Evolutionary conservation across 495 filamentous ascomycete species (phyloP), one percentile per base, ranked within the genome.

Genomic region (Xylaria scruposa): DNA sequence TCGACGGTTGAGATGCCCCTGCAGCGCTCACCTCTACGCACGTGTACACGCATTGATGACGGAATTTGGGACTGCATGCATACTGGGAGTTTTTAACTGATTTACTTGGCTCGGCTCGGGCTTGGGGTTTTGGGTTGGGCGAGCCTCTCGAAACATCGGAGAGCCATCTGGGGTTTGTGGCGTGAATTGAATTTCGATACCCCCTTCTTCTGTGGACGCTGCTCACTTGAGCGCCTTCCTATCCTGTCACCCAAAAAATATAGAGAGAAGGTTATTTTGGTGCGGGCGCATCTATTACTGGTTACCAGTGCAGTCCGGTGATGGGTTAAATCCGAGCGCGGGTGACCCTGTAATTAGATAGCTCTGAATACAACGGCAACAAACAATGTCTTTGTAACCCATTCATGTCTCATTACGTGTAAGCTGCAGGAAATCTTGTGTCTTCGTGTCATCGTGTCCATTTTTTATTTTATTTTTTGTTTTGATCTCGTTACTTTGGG

Each of bases 111-210:
- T 54, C 54, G 47, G 58, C 38, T 64, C 36, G 36, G 36, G 36
- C 36, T 38, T 38, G 36, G 33, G 59, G 21, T 26, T 54, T 64
- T 47, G 68, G 68, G 38, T 44, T 38, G 56, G 67, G 46, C 26
- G 40, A 59, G 53, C 53, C 29, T 33, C 54, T n/a, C 21, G 49
- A 31, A 49, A 42, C 29, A 31, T 68, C 46, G 49, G 67, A 26
- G 49, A 36, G 67, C n/a, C 24, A 38, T 42, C 31, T 59, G 58
- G 46, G 68, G 58, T 26, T 65, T 40, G 59, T 49, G 69, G 61
- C 58, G 69, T 58, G 40, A 71, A 56, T 59, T 66, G 69, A 71
- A 51, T 72, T 72, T 67, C 64, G 70, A 72, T 72, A 72, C 70
- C 70, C 70, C 42, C 47, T 72, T 71, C 53, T 67, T 71, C 53